Conservation (phyloP, 108 stramenopile genomes). For the Skeletonema grethae region DNA sequence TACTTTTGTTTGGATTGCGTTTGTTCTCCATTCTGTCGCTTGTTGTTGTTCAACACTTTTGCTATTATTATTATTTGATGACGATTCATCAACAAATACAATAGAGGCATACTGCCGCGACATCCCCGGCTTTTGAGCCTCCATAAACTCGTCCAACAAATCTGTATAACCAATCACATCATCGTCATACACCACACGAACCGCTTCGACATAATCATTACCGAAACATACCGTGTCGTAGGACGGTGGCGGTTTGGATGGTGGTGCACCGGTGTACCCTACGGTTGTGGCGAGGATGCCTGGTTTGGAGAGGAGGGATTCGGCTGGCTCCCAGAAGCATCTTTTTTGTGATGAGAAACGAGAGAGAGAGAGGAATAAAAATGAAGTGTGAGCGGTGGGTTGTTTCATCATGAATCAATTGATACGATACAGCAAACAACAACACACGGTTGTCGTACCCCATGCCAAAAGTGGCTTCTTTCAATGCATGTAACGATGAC, state of each 20-base stretch:
- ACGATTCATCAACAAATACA: slow-evolving; percentile 57
- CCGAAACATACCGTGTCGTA: slow-evolving; percentile 69
- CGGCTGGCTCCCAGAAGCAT: slow-evolving; percentile 84
- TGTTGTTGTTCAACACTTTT: slow-evolving; percentile 15
- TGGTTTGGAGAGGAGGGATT: slow-evolving; percentile 59
- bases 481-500: slow-evolving; percentile 17
- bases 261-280: slow-evolving; percentile 71
- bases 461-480: slow-evolving; percentile 73
- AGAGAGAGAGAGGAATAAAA: background rate
- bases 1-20: slow-evolving; percentile 6
- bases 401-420: too few relatives aligned
- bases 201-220: slow-evolving; percentile 48
- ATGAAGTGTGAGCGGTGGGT: too few relatives aligned
- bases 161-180: slow-evolving; percentile 48
- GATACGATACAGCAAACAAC: too few relatives aligned
- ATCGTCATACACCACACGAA: slow-evolving; percentile 63
- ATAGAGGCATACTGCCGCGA: slow-evolving; percentile 78
- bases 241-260: slow-evolving; percentile 45
- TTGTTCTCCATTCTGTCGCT: slow-evolving; percentile 16
- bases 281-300: slow-evolving; percentile 69
- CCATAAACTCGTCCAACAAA: slow-evolving; percentile 67
- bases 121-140: slow-evolving; percentile 64
- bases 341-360: background rate
- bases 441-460: slow-evolving; percentile 38
- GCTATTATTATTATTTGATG: background rate